A percentile compares a stretch with the other conserved stretches of the same genome.
Evolutionary conservation across 768 basidiomycete genomes (phyloP).

Genomic region (Boletus speciosus): DNA sequence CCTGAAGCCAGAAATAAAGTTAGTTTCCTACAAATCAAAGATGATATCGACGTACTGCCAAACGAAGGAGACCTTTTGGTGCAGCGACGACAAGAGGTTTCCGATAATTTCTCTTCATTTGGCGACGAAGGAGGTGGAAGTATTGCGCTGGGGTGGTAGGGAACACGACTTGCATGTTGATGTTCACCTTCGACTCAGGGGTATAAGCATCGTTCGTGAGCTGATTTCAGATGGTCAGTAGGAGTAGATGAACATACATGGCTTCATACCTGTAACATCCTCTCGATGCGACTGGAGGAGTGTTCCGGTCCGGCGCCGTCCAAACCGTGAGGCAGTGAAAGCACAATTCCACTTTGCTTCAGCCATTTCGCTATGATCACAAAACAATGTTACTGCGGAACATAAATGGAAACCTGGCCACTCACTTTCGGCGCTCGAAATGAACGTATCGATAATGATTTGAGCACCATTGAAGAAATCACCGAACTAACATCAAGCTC

Average conservation of each 20-base stretch:
- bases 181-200: slow-evolving; percentile 35
- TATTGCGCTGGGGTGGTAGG: slow-evolving; percentile 90
- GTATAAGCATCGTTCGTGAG: slow-evolving; percentile 71
- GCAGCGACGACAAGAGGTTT: slow-evolving; percentile 83
- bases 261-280: slow-evolving; percentile 75
- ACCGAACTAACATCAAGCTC: slow-evolving; percentile 55
- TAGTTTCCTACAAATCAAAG: not conserved
- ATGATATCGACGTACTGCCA: slow-evolving; percentile 51
- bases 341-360: slow-evolving; percentile 82
- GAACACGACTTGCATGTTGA: slow-evolving; percentile 84
- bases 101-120: slow-evolving; percentile 79
- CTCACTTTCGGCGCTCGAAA: slow-evolving; percentile 81
- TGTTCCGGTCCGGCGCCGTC: slow-evolving; percentile 95
- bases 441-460: slow-evolving; percentile 86
- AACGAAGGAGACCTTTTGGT: slow-evolving; percentile 78
- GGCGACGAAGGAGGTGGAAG: slow-evolving; percentile 88
- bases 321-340: slow-evolving; percentile 85
- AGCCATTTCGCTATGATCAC: slow-evolving; percentile 79
- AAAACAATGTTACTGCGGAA: not conserved
- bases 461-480: slow-evolving; percentile 92
- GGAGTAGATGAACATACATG: not conserved
- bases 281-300: slow-evolving; percentile 82
- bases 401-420: not conserved
- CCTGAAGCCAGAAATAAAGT: slow-evolving; percentile 38
- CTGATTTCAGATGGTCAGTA: slow-evolving; percentile 34